A percentile compares a stretch with the other conserved stretches of the same genome.
These are phyloP conservation scores for Striga hermonthica DNA, from an alignment of 305 asterid species.

Conservation along the genomic window DNA sequence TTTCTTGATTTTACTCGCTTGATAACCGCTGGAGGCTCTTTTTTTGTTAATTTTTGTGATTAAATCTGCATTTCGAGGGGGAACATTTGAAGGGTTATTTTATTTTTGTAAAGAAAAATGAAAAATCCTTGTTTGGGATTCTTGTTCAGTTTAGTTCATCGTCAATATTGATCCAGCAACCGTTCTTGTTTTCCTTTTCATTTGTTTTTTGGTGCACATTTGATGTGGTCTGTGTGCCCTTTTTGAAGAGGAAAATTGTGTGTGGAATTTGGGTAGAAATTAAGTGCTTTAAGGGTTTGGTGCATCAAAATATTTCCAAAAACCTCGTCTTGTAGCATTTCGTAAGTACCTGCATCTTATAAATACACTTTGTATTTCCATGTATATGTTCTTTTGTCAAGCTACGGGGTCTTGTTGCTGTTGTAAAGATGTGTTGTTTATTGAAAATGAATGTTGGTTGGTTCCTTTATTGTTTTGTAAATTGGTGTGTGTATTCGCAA, in stretches of 20 bases:
- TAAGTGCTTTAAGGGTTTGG: neutral
- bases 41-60: too few species aligned
- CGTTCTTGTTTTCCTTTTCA: neutral
- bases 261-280: neutral
- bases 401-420: neutral
- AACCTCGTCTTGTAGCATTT: neutral
- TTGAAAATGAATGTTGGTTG: neutral
- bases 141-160: too few species aligned
- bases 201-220: neutral
- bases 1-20: too few species aligned
- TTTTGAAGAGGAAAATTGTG: neutral
- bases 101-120: too few species aligned
- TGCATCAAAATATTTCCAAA: neutral
- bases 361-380: neutral
- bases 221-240: constrained; percentile 3
- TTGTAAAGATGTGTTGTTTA: neutral
- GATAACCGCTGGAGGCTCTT: too few species aligned
- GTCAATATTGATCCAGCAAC: too few species aligned
- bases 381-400: neutral
- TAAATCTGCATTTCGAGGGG: too few species aligned
- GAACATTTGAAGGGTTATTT: too few species aligned
- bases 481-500: neutral
- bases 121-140: too few species aligned
- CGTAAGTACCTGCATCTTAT: neutral
- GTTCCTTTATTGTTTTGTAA: neutral